Evolutionary conservation across 2,329 filamentous ascomycete genomes (phyloP).

Genomic region (Coniochaeta ligniaria): DNA sequence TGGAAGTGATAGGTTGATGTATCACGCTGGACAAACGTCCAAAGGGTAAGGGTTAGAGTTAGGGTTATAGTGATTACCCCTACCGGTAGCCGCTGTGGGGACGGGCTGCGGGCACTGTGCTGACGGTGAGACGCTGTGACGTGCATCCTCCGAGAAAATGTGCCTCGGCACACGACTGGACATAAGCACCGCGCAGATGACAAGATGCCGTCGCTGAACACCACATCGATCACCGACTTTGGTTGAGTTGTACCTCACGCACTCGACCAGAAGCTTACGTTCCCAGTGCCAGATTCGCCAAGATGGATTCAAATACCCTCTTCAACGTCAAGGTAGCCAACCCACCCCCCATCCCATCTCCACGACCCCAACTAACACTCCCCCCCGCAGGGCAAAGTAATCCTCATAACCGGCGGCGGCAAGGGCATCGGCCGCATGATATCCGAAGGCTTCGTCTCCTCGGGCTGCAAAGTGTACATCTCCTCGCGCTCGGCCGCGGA

Average conservation of each 20-base stretch:
- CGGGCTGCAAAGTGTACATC: constrained; percentile 59
- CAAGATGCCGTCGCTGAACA: neutral
- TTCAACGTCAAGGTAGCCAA: constrained; percentile 43
- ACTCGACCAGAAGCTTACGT: neutral
- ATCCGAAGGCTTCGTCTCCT: constrained; percentile 55
- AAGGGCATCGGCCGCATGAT: constrained; percentile 65
- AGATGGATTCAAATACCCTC: constrained; percentile 47
- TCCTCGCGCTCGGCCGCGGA: constrained; percentile 54
- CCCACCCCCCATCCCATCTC: neutral
- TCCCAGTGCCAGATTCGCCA: too few relatives aligned
- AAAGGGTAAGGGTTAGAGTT: too few relatives aligned
- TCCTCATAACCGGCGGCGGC: constrained; percentile 50
- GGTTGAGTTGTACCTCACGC: neutral
- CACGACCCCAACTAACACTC: neutral
- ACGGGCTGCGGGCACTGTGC: too few relatives aligned
- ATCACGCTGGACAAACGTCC: too few relatives aligned
- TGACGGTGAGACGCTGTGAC: too few relatives aligned
- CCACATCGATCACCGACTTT: neutral
- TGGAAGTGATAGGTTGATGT: too few relatives aligned
- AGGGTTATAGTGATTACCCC: too few relatives aligned
- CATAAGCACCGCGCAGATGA: neutral
- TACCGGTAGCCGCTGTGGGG: too few relatives aligned
- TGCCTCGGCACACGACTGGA: neutral
- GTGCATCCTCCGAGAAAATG: neutral
- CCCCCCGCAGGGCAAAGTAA: constrained; percentile 41